Percentiles rank a stretch among this genome's conserved stretches.
These are phyloP conservation scores for Ophiorrhiza pumila DNA, from an alignment of 257 asterid genomes.

Conservation along the genomic window DNA sequence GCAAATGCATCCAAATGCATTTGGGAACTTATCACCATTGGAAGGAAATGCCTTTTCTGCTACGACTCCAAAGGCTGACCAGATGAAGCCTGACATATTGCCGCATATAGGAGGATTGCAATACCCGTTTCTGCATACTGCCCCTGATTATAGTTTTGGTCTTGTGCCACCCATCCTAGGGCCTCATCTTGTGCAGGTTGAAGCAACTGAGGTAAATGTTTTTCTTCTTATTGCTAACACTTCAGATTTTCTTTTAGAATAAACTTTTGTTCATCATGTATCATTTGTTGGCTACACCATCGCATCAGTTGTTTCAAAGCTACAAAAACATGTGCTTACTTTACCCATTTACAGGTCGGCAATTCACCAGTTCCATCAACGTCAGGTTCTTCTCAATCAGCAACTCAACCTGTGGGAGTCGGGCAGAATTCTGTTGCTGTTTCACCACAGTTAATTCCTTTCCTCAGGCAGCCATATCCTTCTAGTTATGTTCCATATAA, in stretches of 20 bases:
- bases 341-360: conserved; percentile 32
- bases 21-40: conserved; percentile 22
- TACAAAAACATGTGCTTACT: neutral
- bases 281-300: neutral
- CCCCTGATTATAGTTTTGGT: conserved; percentile 41
- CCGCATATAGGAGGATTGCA: conserved; percentile 34
- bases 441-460: conserved; percentile 46
- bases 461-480: conserved; percentile 49
- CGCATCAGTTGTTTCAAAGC: neutral
- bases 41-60: conserved; percentile 33
- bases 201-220: conserved; percentile 38
- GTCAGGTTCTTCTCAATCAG: conserved; percentile 32
- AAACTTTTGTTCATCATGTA: neutral
- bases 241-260: neutral
- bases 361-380: conserved; percentile 36
- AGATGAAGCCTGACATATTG: conserved; percentile 32
- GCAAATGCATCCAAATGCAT: conserved; percentile 25
- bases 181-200: conserved; percentile 34
- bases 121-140: conserved; percentile 35
- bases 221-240: neutral
- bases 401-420: conserved; percentile 35
- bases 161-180: conserved; percentile 36
- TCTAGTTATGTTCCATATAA: conserved; percentile 47
- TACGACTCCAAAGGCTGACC: conserved; percentile 29
- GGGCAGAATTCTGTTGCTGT: conserved; percentile 41